Evolutionary conservation across 352 stramenopile genomes (phyloP).

Genomic region (Pythium periplocum): DNA sequence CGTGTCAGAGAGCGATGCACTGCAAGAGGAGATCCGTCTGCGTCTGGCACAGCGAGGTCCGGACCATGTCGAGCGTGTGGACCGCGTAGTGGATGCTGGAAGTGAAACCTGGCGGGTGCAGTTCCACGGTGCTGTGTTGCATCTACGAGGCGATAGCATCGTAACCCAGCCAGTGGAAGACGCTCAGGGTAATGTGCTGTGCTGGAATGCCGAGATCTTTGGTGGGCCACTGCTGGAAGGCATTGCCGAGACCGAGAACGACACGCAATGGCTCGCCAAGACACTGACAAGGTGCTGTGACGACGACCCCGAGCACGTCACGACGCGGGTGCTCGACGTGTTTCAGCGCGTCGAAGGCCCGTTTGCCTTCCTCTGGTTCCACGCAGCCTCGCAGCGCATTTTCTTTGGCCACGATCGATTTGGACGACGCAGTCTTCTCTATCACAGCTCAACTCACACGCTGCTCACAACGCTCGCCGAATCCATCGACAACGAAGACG

Average conservation of each 20-base stretch:
- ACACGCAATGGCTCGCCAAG: constrained; percentile 46
- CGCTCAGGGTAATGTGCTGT: constrained; percentile 52
- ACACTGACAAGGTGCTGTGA: constrained; percentile 19
- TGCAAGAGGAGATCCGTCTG: constrained; percentile 11
- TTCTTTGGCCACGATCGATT: constrained; percentile 91
- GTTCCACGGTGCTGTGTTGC: constrained; percentile 84
- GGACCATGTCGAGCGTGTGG: constrained; percentile 16
- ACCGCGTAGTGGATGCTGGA: background rate
- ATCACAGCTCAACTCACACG: constrained; percentile 17
- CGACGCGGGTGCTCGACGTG: constrained; percentile 24
- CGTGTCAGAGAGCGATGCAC: constrained; percentile 1
- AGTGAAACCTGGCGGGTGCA: constrained; percentile 22
- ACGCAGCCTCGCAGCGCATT: constrained; percentile 47
- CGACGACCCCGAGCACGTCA: constrained; percentile 20
- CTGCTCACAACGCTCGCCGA: constrained; percentile 17
- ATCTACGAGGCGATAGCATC: constrained; percentile 77
- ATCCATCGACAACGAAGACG: background rate
- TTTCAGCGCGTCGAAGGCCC: constrained; percentile 53
- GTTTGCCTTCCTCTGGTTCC: constrained; percentile 85
- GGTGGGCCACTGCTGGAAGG: constrained; percentile 10
- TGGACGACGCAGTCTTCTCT: constrained; percentile 88
- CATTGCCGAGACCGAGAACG: constrained; percentile 21
- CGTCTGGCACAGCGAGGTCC: constrained; percentile 25
- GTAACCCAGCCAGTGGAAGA: constrained; percentile 81
- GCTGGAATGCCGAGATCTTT: constrained; percentile 95